Evolutionary conservation across 129 eudicot genomes (phyloP).

Genomic region (Tanacetum coccineum): DNA sequence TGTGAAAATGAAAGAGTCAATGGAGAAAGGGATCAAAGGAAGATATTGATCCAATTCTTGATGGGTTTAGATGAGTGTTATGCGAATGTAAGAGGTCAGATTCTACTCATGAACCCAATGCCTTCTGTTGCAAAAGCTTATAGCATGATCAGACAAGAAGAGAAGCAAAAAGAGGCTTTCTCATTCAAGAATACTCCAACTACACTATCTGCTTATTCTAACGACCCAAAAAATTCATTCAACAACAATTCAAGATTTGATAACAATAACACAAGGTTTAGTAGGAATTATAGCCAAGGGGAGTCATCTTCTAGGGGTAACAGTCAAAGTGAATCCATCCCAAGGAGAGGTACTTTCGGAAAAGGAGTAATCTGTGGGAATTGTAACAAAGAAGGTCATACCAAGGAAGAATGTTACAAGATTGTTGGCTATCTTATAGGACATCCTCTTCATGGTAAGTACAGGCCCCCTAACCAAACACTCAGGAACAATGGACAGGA

Average conservation of each 20-base stretch:
- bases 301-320: too few species aligned
- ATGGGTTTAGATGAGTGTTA: not conserved
- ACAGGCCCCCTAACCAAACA: not conserved
- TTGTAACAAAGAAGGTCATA: too few species aligned
- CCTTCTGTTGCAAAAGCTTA: not conserved
- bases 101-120: not conserved
- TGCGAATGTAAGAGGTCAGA: not conserved
- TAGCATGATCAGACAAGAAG: not conserved
- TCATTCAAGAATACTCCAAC: too few species aligned
- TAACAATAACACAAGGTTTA: too few species aligned
- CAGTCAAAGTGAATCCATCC: too few species aligned
- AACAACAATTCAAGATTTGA: too few species aligned
- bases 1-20: not conserved
- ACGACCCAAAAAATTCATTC: too few species aligned
- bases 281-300: too few species aligned
- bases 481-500: too few species aligned
- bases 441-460: not conserved
- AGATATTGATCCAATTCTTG: too few species aligned
- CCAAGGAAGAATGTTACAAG: not conserved
- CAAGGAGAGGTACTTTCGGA: not conserved
- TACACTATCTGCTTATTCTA: too few species aligned
- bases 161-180: not conserved
- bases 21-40: not conserved
- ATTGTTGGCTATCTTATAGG: not conserved
- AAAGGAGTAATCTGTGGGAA: not conserved